Evolutionary conservation across 768 basidiomycete genomes (phyloP).

Genomic region (Suillus lakei): DNA sequence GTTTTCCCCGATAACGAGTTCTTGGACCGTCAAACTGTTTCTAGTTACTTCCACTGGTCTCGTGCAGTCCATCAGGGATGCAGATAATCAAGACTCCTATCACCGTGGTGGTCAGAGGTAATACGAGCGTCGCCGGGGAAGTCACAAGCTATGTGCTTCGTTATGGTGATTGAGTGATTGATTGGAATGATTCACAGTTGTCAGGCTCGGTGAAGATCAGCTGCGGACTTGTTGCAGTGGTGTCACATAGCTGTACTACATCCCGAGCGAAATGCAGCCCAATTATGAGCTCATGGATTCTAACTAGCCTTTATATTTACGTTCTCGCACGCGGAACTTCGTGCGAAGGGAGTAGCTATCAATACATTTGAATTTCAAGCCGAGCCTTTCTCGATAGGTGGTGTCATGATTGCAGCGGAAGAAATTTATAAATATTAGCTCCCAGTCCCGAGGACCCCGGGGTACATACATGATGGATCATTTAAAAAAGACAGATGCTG

Average conservation of each 20-base stretch:
- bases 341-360: slow-evolving; percentile 16
- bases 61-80: no score
- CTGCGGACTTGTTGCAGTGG: no score
- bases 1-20: background rate
- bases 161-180: slow-evolving; percentile 2
- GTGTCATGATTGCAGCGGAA: no score
- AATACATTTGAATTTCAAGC: slow-evolving; percentile 7
- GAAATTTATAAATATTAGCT: no score
- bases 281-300: slow-evolving; percentile 9
- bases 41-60: no score
- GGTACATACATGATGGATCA: no score
- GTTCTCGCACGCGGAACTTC: background rate
- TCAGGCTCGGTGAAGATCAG: background rate
- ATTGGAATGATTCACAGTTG: background rate
- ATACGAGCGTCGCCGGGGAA: background rate
- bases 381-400: no score
- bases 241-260: background rate
- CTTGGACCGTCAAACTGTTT: background rate
- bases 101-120: no score
- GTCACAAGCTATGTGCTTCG: background rate
- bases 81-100: no score
- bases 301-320: slow-evolving; percentile 4
- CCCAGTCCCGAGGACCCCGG: no score
- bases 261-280: slow-evolving; percentile 5
- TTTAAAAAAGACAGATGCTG: no score